These are phyloP conservation scores for Chlorella sp. DNA, from an alignment of 139 green algal genomes.

Conservation along the genomic window DNA sequence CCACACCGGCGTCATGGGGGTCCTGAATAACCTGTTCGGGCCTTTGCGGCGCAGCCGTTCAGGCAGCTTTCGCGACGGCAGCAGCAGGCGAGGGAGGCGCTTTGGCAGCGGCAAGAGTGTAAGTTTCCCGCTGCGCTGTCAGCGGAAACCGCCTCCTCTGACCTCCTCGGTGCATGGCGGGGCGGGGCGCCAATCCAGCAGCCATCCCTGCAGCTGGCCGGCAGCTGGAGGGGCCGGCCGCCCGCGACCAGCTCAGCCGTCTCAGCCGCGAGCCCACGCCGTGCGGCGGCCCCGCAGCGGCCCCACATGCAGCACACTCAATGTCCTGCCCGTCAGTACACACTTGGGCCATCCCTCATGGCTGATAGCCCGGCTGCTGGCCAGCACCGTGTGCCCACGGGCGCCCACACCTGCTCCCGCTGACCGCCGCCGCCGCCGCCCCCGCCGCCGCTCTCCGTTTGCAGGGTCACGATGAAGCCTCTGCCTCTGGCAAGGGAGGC, in stretches of 20 bases:
- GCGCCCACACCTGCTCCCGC: background rate
- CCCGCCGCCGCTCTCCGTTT: background rate
- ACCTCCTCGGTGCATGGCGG: no score
- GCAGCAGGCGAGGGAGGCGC: background rate
- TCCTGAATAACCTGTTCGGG: no score
- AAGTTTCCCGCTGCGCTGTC: background rate
- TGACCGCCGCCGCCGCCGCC: background rate
- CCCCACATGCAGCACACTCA: no score
- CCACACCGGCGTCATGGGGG: no score
- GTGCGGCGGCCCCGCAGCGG: no score
- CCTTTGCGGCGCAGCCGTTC: background rate
- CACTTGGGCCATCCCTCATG: background rate
- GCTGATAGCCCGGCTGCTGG: background rate
- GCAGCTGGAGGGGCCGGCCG: no score
- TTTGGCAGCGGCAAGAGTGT: background rate
- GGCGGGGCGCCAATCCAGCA: no score
- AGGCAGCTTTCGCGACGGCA: constrained; percentile 9
- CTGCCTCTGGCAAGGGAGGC: constrained; percentile 9
- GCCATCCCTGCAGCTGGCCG: no score
- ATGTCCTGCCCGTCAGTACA: no score
- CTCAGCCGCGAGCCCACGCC: no score
- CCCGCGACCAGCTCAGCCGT: no score
- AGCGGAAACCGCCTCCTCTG: no score
- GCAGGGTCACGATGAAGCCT: constrained; percentile 23
- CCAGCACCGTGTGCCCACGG: background rate